Base-by-base conservation (phyloP, 371 early-diverging fungal species). In the Lichtheimia hyalospora region DNA sequence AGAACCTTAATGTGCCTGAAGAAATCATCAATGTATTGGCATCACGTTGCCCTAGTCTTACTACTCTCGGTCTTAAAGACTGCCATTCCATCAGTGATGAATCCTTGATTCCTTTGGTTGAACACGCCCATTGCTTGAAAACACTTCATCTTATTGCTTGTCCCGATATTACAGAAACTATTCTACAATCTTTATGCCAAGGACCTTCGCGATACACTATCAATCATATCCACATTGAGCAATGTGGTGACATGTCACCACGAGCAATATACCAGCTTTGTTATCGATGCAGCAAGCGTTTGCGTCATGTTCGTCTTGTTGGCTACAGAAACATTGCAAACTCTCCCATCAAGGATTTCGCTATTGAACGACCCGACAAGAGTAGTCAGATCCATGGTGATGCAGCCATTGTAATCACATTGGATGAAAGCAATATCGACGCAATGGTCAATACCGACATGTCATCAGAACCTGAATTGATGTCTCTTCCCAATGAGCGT, bases 241-340 rank as follows among this genome's bases (percentile, higher is more conserved):
- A 50, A 1, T 68, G 64, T 28, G 74, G 74, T 0, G 16, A 34
- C 0, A 25, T 74, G 0, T 5, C 20, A 2, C 60, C 65, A 10
- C 52, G 23, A 5, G 61, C 69, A 15, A 60, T 70, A 2, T 66
- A 68, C 21, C 12, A 60, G 3, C 39, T 73, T 12, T 64, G 65
- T 39, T 60, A 56, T 28, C 46, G 53, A n/a, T 20, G 42, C 27
- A 27, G 52, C 3, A 16, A 43, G 7, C 20, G 39, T 10, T 46
- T 64, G 15, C 41, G 34, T 0, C 27, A 18, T 1, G 18, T 66
- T 0, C 54, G 55, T 7, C 43, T 66, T 5, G 58, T 54, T 6
- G 66, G 58, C 20, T 66, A 66, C 12, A 40, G 27, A 14, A 53
- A 57, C 44, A 18, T 66, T 10, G 39, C 39, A 7, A 10, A 27